Conservation (phyloP, 371 early-diverging fungal genomes). For the Entomophthora muscae region DNA sequence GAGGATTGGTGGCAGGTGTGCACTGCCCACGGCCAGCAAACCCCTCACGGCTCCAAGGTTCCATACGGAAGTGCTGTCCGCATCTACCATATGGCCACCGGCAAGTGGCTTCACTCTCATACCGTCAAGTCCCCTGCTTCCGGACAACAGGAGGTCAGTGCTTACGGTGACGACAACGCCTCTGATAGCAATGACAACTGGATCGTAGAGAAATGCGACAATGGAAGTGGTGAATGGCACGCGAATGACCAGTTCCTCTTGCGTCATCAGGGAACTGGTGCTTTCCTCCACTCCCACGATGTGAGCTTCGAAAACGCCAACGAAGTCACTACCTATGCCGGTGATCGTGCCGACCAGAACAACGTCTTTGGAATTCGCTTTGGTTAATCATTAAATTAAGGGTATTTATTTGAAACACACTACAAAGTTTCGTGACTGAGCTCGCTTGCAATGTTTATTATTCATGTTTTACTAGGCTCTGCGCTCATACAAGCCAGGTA, state of each 20-base stretch:
- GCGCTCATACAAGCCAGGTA: no score
- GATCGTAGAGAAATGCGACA: slow-evolving; percentile 9
- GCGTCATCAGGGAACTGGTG: slow-evolving; percentile 8
- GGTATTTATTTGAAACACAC: no score
- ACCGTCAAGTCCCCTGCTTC: slow-evolving; percentile 6
- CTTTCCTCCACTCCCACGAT: slow-evolving; percentile 9
- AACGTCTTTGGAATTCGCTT: slow-evolving; percentile 9
- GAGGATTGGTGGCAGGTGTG: slow-evolving; percentile 10
- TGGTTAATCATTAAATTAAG: no score
- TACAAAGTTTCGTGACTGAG: no score
- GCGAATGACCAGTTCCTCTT: slow-evolving; percentile 8
- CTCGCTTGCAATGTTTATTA: no score
- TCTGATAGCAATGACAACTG: slow-evolving; percentile 8
- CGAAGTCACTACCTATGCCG: slow-evolving; percentile 6
- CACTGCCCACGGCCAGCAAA: not conserved
- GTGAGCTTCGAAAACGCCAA: not conserved
- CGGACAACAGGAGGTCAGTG: slow-evolving; percentile 7
- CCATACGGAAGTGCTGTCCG: slow-evolving; percentile 6
- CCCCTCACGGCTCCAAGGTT: not conserved
- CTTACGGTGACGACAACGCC: slow-evolving; percentile 5
- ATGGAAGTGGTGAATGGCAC: slow-evolving; percentile 7
- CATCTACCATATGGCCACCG: slow-evolving; percentile 9
- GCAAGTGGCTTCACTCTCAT: slow-evolving; percentile 8
- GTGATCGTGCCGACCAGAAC: slow-evolving; percentile 8
- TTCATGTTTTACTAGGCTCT: no score